These are phyloP conservation scores for Testicularia cyperi DNA, from an alignment of 1,284 basidiomycete species.

Conservation along the genomic window DNA sequence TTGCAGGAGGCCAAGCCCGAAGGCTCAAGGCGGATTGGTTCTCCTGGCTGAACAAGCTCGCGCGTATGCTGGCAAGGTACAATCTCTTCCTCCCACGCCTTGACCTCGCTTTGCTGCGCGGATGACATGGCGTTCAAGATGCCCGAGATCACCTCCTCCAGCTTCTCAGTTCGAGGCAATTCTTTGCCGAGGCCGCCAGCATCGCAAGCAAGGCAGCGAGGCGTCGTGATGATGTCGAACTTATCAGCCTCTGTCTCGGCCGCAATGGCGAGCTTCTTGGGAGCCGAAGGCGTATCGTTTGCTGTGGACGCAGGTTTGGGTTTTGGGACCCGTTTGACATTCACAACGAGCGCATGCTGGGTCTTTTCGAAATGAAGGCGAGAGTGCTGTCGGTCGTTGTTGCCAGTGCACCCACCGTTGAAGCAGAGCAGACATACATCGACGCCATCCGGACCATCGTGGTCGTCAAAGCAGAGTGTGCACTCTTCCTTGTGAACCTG, in stretches of 20 bases:
- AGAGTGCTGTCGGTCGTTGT: slow-evolving; percentile 47
- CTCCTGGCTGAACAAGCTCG: slow-evolving; percentile 67
- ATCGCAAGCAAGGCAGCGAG: slow-evolving; percentile 73
- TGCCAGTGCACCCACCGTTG: slow-evolving; percentile 69
- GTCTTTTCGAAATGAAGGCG: slow-evolving; percentile 61
- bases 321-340: slow-evolving; percentile 74
- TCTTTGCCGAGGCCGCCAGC: slow-evolving; percentile 62
- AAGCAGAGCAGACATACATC: slow-evolving; percentile 91
- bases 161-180: slow-evolving; percentile 62
- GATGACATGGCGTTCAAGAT: slow-evolving; percentile 83
- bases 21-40: slow-evolving; percentile 40
- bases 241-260: slow-evolving; percentile 84
- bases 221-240: slow-evolving; percentile 71
- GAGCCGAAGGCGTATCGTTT: slow-evolving; percentile 41
- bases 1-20: slow-evolving; percentile 35
- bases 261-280: slow-evolving; percentile 83
- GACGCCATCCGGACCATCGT: slow-evolving; percentile 72
- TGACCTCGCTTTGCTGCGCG: slow-evolving; percentile 86
- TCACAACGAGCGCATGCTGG: slow-evolving; percentile 76
- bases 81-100: slow-evolving; percentile 97
- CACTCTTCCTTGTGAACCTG: slow-evolving; percentile 79
- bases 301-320: slow-evolving; percentile 2
- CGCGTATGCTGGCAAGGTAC: slow-evolving; percentile 82
- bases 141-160: slow-evolving; percentile 67
- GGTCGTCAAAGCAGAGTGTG: slow-evolving; percentile 92